phyloP scores from a whole-genome alignment of 768 basidiomycete genomes.

The Termitomyces sp. region DNA sequence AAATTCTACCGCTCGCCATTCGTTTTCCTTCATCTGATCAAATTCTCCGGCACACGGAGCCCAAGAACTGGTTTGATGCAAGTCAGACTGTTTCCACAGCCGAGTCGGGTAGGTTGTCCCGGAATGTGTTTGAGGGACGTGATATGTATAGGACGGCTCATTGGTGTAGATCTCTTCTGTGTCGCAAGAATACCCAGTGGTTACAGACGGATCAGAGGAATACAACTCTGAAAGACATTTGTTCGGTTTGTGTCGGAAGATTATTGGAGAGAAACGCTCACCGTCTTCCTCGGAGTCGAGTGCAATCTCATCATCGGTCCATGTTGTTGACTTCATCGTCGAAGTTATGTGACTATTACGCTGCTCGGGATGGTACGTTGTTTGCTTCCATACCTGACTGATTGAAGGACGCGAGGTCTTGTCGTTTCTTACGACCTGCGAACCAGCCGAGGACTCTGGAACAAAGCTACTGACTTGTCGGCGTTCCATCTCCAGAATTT shows the following conservation, averaged over 20 bases:
- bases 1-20: neutral
- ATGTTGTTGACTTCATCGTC: neutral
- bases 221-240: neutral
- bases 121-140: neutral
- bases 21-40: neutral
- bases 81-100: neutral
- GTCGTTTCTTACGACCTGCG: neutral
- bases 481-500: conserved; percentile 1
- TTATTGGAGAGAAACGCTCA: neutral
- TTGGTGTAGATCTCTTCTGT: neutral
- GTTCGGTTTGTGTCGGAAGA: no score
- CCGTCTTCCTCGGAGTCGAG: neutral
- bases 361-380: neutral
- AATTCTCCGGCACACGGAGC: no score
- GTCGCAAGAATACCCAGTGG: neutral
- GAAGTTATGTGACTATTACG: neutral
- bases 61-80: neutral
- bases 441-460: neutral
- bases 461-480: neutral
- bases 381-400: neutral
- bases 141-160: no score
- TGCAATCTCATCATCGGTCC: neutral
- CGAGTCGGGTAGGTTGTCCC: neutral
- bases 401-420: neutral
- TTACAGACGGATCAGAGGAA: neutral